Conservation (phyloP, 75 land plant genomes). For the Pinus albicaulis region DNA sequence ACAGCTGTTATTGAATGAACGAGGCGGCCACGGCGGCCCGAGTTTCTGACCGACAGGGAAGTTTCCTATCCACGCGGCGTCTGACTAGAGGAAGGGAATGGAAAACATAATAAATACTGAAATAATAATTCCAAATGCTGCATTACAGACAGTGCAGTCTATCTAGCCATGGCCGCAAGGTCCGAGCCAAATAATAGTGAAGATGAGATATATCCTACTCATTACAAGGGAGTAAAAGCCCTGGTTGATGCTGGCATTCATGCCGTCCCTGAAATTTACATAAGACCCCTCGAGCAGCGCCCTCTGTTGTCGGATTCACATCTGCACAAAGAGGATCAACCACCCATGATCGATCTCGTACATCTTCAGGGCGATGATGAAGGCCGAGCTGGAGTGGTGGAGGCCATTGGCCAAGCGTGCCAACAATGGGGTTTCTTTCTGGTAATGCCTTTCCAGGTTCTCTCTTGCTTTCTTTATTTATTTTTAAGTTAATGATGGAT, state of each 20-base stretch:
- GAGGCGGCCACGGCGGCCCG: too few species aligned
- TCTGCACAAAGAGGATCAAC: conserved; percentile 14
- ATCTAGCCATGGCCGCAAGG: too few species aligned
- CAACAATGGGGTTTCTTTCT: conserved; percentile 70
- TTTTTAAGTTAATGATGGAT: too few species aligned
- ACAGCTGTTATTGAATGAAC: too few species aligned
- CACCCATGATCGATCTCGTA: conserved; percentile 70
- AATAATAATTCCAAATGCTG: too few species aligned
- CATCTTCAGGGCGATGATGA: background rate
- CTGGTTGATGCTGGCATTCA: conserved; percentile 25
- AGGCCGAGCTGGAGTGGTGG: conserved; percentile 19
- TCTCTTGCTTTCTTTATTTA: too few species aligned
- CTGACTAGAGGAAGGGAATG: too few species aligned
- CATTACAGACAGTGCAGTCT: too few species aligned
- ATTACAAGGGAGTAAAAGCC: background rate
- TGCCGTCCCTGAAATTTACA: conserved; percentile 48
- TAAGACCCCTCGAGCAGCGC: conserved; percentile 51
- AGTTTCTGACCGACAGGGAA: too few species aligned
- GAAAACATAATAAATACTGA: too few species aligned
- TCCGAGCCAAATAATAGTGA: too few species aligned
- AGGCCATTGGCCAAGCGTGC: conserved; percentile 60
- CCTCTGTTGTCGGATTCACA: conserved; percentile 56
- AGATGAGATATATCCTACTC: background rate
- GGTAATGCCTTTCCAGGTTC: conserved; percentile 17
- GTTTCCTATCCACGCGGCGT: too few species aligned